phyloP scores from a whole-genome alignment of 1,139 yeast species.

The Eremothecium coryli region DNA sequence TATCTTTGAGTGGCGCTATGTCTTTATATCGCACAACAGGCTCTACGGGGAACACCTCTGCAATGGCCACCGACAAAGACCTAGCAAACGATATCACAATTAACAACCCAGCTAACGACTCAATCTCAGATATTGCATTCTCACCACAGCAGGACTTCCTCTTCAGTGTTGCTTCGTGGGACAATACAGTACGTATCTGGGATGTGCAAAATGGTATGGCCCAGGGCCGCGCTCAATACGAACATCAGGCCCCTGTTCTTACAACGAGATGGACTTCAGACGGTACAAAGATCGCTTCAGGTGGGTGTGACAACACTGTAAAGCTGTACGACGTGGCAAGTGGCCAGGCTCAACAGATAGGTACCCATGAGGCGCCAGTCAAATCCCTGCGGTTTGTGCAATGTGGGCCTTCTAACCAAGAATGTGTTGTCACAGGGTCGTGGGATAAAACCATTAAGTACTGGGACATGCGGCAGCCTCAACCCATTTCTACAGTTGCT shows the following conservation, averaged over 20 bases:
- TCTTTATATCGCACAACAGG: conserved; percentile 19
- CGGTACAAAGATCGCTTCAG: conserved; percentile 81
- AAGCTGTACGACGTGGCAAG: conserved; percentile 72
- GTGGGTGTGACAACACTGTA: conserved; percentile 90
- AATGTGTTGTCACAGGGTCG: conserved; percentile 83
- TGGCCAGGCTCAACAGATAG: conserved; percentile 78
- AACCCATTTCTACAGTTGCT: conserved; percentile 70
- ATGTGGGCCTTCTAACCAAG: conserved; percentile 74
- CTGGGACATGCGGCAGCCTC: conserved; percentile 68
- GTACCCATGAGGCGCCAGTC: conserved; percentile 79
- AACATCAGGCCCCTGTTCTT: conserved; percentile 84
- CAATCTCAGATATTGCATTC: conserved; percentile 77
- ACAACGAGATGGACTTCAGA: conserved; percentile 76
- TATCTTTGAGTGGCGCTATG: too few species aligned
- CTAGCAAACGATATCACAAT: conserved; percentile 67
- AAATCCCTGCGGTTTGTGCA: conserved; percentile 65
- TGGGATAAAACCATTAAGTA: conserved; percentile 94
- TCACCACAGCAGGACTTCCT: conserved; percentile 85
- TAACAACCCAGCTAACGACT: conserved; percentile 83
- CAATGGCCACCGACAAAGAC: conserved; percentile 57
- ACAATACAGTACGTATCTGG: conserved; percentile 85
- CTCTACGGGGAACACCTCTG: conserved; percentile 24
- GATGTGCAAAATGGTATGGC: conserved; percentile 61
- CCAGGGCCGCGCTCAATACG: conserved; percentile 83
- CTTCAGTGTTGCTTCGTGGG: conserved; percentile 85